A percentile compares a stretch with the other conserved stretches of the same genome.
These are phyloP conservation scores for Dunaliella sp. DNA, from an alignment of 139 green algal genomes.

Conservation along the genomic window DNA sequence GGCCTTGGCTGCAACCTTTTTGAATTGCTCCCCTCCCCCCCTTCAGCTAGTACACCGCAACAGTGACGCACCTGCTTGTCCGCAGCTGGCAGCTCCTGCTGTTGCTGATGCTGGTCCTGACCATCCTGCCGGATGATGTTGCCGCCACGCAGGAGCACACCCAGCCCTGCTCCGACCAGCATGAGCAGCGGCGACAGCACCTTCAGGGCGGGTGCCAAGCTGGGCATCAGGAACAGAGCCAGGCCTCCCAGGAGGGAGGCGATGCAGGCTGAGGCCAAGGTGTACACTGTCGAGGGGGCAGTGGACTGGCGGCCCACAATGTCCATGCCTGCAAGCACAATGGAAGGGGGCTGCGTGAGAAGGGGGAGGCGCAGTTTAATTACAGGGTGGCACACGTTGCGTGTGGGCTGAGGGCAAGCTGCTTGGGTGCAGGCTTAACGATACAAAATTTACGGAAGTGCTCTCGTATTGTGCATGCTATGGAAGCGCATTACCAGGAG, in stretches of 20 bases:
- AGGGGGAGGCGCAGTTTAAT: too few species aligned
- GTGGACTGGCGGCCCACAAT: conserved; percentile 48
- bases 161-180: neutral
- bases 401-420: too few species aligned
- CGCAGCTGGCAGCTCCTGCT: neutral
- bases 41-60: neutral
- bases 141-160: neutral
- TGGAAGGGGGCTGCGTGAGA: too few species aligned
- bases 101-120: neutral
- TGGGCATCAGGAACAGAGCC: conserved; percentile 25
- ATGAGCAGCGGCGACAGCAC: neutral
- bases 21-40: neutral
- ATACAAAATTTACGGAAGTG: too few species aligned
- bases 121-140: neutral
- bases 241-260: conserved; percentile 33
- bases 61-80: neutral
- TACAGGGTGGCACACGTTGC: too few species aligned
- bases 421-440: too few species aligned
- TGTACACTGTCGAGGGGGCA: conserved; percentile 21
- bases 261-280: conserved; percentile 26
- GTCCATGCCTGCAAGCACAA: conserved; percentile 65
- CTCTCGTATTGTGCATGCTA: too few species aligned
- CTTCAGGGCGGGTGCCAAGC: too few species aligned
- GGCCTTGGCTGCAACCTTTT: neutral
- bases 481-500: too few species aligned